Percentiles rank a stretch among this genome's conserved stretches.
phyloP scores from a whole-genome alignment of 345 rosid species.

The Odontarrhena argentea region DNA sequence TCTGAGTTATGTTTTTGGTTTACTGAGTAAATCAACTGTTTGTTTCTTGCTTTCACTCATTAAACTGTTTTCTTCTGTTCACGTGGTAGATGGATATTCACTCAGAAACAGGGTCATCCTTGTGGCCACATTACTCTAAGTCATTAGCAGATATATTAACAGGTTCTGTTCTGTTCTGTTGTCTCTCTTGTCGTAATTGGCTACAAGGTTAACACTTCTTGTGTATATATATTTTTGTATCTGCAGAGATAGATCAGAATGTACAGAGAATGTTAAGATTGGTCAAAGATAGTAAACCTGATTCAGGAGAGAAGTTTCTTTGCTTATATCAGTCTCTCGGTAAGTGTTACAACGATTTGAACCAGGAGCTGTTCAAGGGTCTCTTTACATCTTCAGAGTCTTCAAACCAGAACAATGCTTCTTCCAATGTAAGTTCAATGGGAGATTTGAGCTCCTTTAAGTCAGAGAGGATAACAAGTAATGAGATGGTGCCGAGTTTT shows the following conservation, averaged over 20 bases:
- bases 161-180: slow-evolving; percentile 39
- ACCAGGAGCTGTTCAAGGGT: slow-evolving; percentile 29
- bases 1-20: neutral
- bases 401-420: slow-evolving; percentile 22
- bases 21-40: neutral
- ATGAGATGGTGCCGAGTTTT: slow-evolving; percentile 42
- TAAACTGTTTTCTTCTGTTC: neutral
- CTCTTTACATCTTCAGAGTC: slow-evolving; percentile 35
- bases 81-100: slow-evolving; percentile 29
- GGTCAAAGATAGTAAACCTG: slow-evolving; percentile 3
- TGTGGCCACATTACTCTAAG: slow-evolving; percentile 47
- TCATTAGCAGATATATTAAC: slow-evolving; percentile 55
- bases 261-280: slow-evolving; percentile 23
- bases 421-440: slow-evolving; percentile 43
- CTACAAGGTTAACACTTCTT: neutral
- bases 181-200: neutral
- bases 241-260: slow-evolving; percentile 27
- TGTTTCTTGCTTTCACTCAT: neutral
- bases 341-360: slow-evolving; percentile 32
- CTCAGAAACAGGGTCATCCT: slow-evolving; percentile 21
- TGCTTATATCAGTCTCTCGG: slow-evolving; percentile 39
- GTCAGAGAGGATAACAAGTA: slow-evolving; percentile 33
- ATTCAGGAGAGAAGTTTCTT: slow-evolving; percentile 22
- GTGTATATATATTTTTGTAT: neutral
- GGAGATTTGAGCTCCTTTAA: slow-evolving; percentile 21